Base-by-base conservation (phyloP, 345 rosid species). In the Aquilaria sinensis region DNA sequence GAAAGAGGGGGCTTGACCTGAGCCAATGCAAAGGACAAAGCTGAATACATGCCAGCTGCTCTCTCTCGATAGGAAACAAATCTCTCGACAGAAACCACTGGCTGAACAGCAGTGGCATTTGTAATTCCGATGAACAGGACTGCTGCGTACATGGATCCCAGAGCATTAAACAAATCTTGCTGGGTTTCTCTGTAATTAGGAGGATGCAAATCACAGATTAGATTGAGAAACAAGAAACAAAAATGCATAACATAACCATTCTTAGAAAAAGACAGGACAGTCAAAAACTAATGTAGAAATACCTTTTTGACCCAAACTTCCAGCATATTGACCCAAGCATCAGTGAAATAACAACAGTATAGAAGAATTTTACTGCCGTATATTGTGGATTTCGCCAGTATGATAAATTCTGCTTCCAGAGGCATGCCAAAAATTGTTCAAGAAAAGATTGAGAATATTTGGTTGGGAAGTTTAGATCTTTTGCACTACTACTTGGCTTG, bases 271-370 rank as follows among this genome's bases (percentile, higher is more conserved):
- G 12, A 29, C 13, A 32, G 41, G 52, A 62, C 10, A 53, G 11
- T 16, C 12, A n/a, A 10, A 51, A 56, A 32, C 6, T 46, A 31
- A 60, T 56, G 6, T 33, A 54, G 29, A 11, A 56, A 37, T 54
- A 15, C 98, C 92, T 90, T 75, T 86, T 82, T 37, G 86, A 74
- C 59, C 99, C 97, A 51, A 88, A 94, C 74, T 78, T 82, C 97
- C 99, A 94, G 77, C 99, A 94, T 69, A 94, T 90, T 58, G 97
- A 70, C 75, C 99, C 99, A 62, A 94, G 96, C 97, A 94, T 94
- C 61, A 88, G 41, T 45, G 99, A 90, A 68, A 94, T 94, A 29
- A 94, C 74, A 47, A 88, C 78, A 9, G 99, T 94, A 84, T 94
- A 94, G 80, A 90, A 94, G 85, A 85, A 86, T 47, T 96, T 93